phyloP scores from a whole-genome alignment of 352 stramenopile species.

The Phytophthora colocasiae region DNA sequence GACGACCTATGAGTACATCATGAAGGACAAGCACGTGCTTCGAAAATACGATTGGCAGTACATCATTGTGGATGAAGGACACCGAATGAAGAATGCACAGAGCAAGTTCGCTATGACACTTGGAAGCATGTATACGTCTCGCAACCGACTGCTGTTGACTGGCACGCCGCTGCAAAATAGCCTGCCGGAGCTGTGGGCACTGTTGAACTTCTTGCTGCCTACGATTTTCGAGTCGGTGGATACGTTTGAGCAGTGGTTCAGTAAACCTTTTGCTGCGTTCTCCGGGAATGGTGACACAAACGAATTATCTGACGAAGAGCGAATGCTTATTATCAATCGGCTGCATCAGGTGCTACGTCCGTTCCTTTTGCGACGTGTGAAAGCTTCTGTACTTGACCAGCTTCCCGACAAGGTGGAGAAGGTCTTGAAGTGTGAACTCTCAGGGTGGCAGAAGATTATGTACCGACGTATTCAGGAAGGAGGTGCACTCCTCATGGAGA shows the following conservation, averaged over 20 bases:
- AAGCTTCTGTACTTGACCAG: constrained; percentile 87
- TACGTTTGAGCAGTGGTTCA: constrained; percentile 93
- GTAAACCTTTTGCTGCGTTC: constrained; percentile 87
- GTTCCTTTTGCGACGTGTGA: constrained; percentile 87
- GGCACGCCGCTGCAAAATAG: constrained; percentile 99
- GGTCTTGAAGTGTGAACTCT: constrained; percentile 89
- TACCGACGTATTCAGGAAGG: constrained; percentile 90
- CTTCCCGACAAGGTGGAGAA: constrained; percentile 89
- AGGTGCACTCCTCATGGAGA: constrained; percentile 84
- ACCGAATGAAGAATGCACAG: constrained; percentile 93
- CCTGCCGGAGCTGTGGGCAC: constrained; percentile 93
- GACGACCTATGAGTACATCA: constrained; percentile 96
- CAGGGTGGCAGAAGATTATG: constrained; percentile 90
- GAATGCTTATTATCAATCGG: constrained; percentile 91
- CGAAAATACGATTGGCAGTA: constrained; percentile 94
- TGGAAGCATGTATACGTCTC: constrained; percentile 81
- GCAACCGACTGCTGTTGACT: constrained; percentile 96
- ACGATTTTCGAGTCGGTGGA: constrained; percentile 93
- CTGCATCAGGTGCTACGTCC: constrained; percentile 87
- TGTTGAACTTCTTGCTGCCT: constrained; percentile 93
- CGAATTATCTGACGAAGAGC: constrained; percentile 87
- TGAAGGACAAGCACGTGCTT: constrained; percentile 93
- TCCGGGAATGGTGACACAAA: constrained; percentile 80
- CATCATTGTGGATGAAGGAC: constrained; percentile 95
- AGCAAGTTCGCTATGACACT: constrained; percentile 92